phyloP scores from a whole-genome alignment of 2,329 filamentous ascomycete genomes.

The Sporothrix phasma region DNA sequence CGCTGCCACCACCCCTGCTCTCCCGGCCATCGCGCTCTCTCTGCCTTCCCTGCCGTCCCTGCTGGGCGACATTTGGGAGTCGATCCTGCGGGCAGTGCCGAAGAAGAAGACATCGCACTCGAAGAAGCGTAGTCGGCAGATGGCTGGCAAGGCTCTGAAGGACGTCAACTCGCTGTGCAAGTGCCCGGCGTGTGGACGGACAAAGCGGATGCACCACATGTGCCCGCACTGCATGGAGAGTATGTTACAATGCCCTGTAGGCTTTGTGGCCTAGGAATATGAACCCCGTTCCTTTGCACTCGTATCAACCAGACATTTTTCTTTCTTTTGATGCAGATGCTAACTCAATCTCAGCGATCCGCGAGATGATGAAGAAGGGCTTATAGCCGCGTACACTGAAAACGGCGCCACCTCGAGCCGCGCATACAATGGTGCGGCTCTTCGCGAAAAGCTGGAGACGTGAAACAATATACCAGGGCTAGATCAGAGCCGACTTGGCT shows the following conservation, averaged over 20 bases:
- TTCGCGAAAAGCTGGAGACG: neutral
- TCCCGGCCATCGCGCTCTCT: slow-evolving; percentile 29
- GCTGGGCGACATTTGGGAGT: slow-evolving; percentile 81
- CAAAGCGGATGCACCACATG: slow-evolving; percentile 80
- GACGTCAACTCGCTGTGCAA: slow-evolving; percentile 80
- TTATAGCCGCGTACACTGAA: neutral
- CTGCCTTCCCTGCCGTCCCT: slow-evolving; percentile 45
- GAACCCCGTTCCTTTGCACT: too few relatives aligned
- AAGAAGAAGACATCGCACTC: slow-evolving; percentile 99
- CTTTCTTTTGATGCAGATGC: slow-evolving; percentile 6
- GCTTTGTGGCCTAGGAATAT: neutral
- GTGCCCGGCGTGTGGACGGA: slow-evolving; percentile 78
- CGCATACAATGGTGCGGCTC: neutral
- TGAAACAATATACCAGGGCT: too few relatives aligned
- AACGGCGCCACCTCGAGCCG: neutral
- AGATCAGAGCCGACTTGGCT: neutral
- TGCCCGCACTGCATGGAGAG: slow-evolving; percentile 61
- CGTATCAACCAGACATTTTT: too few relatives aligned
- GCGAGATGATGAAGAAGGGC: slow-evolving; percentile 28
- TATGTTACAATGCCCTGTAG: neutral
- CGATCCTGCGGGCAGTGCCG: slow-evolving; percentile 80
- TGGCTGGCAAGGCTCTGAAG: slow-evolving; percentile 91
- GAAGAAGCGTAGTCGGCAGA: slow-evolving; percentile 85
- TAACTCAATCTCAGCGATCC: slow-evolving; percentile 33
- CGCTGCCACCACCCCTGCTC: slow-evolving; percentile 21